A percentile compares a stretch with the other conserved stretches of the same genome.
Conservation (phyloP, 2,329 filamentous ascomycete genomes). For the Aspergillus quadricinctus region DNA sequence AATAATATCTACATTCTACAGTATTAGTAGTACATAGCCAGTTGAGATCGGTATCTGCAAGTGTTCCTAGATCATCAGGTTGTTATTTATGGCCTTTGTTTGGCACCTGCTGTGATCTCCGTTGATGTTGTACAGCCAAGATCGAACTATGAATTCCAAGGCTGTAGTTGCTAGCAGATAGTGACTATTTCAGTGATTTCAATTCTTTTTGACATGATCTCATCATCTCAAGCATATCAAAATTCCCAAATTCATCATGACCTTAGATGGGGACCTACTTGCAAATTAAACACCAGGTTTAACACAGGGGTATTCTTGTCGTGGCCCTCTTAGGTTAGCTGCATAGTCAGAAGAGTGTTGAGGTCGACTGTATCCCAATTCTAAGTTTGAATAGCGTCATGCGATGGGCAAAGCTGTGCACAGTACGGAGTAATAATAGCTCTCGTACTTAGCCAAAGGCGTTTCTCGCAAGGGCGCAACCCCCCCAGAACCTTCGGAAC, state of each 20-base stretch:
- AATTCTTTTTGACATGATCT: not conserved
- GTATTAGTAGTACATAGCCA: no score
- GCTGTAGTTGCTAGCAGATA: not conserved
- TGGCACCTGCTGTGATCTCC: not conserved
- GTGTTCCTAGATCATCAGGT: not conserved
- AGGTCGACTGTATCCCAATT: not conserved
- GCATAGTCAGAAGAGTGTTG: not conserved
- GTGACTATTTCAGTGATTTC: not conserved
- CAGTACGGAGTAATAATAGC: not conserved
- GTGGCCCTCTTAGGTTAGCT: not conserved
- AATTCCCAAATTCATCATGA: not conserved
- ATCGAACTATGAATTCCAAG: conserved; percentile 11
- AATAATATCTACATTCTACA: not conserved
- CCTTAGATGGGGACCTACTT: not conserved
- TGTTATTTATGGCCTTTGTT: conserved; percentile 4
- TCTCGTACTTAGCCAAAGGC: not conserved
- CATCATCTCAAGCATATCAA: not conserved
- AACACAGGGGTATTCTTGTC: not conserved
- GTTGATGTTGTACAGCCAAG: conserved; percentile 14
- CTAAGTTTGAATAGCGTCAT: not conserved
- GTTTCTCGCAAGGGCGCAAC: not conserved
- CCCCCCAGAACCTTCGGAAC: not conserved
- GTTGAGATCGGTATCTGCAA: not conserved
- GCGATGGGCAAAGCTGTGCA: not conserved
- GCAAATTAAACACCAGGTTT: not conserved